A percentile compares a stretch with the other conserved stretches of the same genome.
Conservation (phyloP, 495 filamentous ascomycete species). For the Penicillium cataractarum region DNA sequence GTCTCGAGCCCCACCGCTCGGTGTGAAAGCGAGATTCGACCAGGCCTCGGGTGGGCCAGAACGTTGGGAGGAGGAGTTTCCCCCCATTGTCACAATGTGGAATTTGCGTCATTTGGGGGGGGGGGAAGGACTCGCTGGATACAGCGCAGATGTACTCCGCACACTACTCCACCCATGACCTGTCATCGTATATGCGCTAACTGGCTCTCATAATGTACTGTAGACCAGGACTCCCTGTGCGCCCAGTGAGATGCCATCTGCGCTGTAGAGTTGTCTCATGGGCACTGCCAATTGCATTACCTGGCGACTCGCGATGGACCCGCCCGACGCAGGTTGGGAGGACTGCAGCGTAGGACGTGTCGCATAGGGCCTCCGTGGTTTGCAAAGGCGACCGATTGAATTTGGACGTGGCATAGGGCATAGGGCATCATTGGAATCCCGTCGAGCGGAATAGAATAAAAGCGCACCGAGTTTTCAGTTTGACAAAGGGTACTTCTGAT, state of each 20-base stretch:
- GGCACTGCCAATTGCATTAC: neutral
- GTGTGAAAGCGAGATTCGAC: slow-evolving; percentile 7
- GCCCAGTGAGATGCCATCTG: slow-evolving; percentile 6
- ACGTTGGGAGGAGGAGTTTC: neutral
- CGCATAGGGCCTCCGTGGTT: neutral
- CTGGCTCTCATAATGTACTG: neutral
- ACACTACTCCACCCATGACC: neutral
- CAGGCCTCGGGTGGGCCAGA: slow-evolving; percentile 1
- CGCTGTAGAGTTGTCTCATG: slow-evolving; percentile 2
- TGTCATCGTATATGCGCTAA: neutral
- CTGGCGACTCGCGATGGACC: neutral
- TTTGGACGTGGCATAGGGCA: slow-evolving; percentile 5
- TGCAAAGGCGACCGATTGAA: slow-evolving; percentile 5
- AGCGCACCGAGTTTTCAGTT: slow-evolving; percentile 1
- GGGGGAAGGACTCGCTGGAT: too few relatives aligned
- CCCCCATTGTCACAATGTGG: neutral
- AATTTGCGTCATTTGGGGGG: too few relatives aligned
- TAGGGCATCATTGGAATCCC: neutral
- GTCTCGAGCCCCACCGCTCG: neutral
- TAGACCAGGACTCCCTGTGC: neutral
- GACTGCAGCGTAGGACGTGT: slow-evolving; percentile 1
- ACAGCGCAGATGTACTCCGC: slow-evolving; percentile 4
- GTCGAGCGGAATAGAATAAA: too few relatives aligned
- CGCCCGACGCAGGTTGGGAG: neutral
- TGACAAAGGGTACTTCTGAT: neutral